These are phyloP conservation scores for Chalciporus sphaerocephalus DNA, from an alignment of 768 basidiomycete species.

Conservation along the genomic window DNA sequence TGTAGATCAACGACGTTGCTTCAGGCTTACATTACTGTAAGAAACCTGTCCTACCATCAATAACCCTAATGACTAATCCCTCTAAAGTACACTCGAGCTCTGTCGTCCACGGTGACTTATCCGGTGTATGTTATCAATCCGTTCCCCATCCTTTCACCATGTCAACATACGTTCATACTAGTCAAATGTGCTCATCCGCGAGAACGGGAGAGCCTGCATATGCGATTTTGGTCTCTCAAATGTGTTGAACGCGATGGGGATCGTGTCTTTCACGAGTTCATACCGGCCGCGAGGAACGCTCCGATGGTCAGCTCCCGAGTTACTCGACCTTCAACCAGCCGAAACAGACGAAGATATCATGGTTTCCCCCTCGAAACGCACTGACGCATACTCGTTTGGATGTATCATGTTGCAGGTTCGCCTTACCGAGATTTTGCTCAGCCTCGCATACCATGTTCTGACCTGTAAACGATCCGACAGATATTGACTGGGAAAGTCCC, in stretches of 20 bases:
- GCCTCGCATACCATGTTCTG: not conserved
- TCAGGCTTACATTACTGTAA: slow-evolving; percentile 14
- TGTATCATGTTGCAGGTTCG: slow-evolving; percentile 19
- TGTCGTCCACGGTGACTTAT: slow-evolving; percentile 19
- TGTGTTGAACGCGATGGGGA: slow-evolving; percentile 7
- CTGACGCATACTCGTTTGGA: slow-evolving; percentile 21
- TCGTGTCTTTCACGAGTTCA: slow-evolving; percentile 14
- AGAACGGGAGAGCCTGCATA: slow-evolving; percentile 33
- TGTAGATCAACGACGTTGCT: slow-evolving; percentile 10
- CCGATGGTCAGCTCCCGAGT: slow-evolving; percentile 17
- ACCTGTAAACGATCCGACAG: not conserved
- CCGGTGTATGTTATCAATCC: slow-evolving; percentile 10
- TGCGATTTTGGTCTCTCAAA: slow-evolving; percentile 43
- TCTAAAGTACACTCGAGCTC: slow-evolving; percentile 15
- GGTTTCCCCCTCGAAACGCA: not conserved
- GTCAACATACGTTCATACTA: slow-evolving; percentile 5
- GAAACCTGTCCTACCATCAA: not conserved
- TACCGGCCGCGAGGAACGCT: slow-evolving; percentile 14
- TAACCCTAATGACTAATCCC: not conserved
- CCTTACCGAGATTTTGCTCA: not conserved
- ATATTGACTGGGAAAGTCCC: slow-evolving; percentile 12
- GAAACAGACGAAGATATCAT: not conserved
- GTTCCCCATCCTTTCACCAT: not conserved
- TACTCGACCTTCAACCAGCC: slow-evolving; percentile 5
- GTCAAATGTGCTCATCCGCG: slow-evolving; percentile 42